phyloP scores from a whole-genome alignment of 177 flowering plant species.

The Vitis hybrid region DNA sequence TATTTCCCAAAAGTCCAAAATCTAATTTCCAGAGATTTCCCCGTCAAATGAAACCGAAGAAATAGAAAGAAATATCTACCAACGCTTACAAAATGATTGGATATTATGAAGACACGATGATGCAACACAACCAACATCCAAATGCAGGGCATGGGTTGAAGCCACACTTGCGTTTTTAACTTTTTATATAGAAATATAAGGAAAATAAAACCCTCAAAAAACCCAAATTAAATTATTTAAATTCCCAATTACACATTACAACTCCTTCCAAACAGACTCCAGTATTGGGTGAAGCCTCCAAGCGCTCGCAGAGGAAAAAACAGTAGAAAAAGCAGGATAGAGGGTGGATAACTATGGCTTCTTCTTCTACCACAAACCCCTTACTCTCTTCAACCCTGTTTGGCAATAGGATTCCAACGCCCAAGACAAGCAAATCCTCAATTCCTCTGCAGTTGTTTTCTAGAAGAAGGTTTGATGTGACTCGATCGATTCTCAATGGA shows the following conservation, averaged over 20 bases:
- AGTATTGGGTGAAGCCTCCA: not conserved
- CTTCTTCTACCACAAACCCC: conserved; percentile 16
- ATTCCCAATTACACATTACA: not conserved
- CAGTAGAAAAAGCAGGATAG: not conserved
- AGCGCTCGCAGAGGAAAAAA: not conserved
- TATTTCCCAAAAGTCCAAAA: too few species aligned
- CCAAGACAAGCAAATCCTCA: conserved; percentile 32
- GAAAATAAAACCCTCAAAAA: not conserved
- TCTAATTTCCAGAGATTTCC: too few species aligned
- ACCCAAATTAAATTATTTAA: not conserved
- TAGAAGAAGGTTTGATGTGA: conserved; percentile 21
- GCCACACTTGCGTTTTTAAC: not conserved
- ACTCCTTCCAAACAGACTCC: not conserved
- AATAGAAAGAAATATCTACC: too few species aligned
- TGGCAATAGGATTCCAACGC: conserved; percentile 34
- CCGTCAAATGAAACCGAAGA: too few species aligned
- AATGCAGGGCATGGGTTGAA: conserved; percentile 8
- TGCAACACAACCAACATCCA: conserved; percentile 12
- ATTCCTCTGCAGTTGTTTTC: conserved; percentile 20
- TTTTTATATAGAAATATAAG: not conserved
- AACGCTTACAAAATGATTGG: conserved; percentile 2
- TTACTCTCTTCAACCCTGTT: conserved; percentile 36
- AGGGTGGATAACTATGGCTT: conserved; percentile 21
- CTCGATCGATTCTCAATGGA: conserved; percentile 23
- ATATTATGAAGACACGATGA: conserved; percentile 10